Evolutionary conservation across 768 basidiomycete species (phyloP).

Genomic region (Podaxis pistillaris): DNA sequence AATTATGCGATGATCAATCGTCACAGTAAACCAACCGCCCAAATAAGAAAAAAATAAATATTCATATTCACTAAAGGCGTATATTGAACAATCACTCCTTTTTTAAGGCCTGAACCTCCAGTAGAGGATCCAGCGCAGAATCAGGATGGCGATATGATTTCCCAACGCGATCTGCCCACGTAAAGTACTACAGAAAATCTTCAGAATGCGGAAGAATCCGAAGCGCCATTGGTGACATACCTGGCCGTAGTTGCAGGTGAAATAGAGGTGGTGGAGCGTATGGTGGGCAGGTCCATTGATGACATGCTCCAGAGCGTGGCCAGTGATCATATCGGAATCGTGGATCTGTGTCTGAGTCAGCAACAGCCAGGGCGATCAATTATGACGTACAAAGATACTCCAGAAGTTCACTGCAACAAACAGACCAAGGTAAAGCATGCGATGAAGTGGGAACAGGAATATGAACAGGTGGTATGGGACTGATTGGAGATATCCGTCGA

Average conservation of each 20-base stretch:
- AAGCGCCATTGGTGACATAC: constrained; percentile 33
- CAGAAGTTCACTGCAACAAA: constrained; percentile 94
- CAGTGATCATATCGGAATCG: constrained; percentile 98
- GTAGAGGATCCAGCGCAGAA: constrained; percentile 78
- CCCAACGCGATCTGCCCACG: constrained; percentile 83
- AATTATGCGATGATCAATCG: background rate
- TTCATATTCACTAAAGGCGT: constrained; percentile 16
- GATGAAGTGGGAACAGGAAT: constrained; percentile 89
- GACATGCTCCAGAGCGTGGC: constrained; percentile 78
- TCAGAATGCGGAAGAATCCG: constrained; percentile 1
- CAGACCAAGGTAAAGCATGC: constrained; percentile 75
- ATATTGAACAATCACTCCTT: constrained; percentile 18
- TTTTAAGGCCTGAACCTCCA: constrained; percentile 51
- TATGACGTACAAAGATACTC: constrained; percentile 77
- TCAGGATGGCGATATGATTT: constrained; percentile 90
- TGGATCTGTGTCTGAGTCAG: constrained; percentile 66
- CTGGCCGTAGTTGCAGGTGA: constrained; percentile 95
- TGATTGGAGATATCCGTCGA: constrained; percentile 94
- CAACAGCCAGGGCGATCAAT: background rate
- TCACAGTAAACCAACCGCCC: background rate
- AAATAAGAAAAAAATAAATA: constrained; percentile 11
- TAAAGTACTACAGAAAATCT: constrained; percentile 77
- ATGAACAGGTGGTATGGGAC: constrained; percentile 93
- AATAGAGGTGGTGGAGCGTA: constrained; percentile 95
- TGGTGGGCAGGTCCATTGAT: constrained; percentile 99